Percentiles rank a stretch among this genome's conserved stretches.
These are phyloP conservation scores for Casuarina glauca DNA, from an alignment of 306 rosid species.

Conservation along the genomic window DNA sequence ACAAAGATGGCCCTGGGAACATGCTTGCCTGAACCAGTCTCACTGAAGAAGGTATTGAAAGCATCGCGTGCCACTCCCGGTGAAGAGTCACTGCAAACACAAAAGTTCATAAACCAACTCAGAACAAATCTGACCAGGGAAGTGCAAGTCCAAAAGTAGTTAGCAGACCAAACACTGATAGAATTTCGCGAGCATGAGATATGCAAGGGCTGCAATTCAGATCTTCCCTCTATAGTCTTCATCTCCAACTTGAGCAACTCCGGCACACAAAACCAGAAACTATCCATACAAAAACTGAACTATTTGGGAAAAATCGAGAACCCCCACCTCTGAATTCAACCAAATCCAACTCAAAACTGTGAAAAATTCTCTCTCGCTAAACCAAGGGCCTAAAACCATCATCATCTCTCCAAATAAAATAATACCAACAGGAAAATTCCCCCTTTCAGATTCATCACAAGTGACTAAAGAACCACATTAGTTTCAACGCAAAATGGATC, in stretches of 20 bases:
- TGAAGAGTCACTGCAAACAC: conserved; percentile 53
- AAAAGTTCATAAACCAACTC: conserved; percentile 12
- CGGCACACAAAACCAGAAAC: not conserved
- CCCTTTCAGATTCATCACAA: not conserved
- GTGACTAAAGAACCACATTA: not conserved
- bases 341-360: not conserved
- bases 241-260: not conserved
- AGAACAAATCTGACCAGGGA: not conserved
- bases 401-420: conserved; percentile 4
- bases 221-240: not conserved
- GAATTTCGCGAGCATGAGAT: not conserved
- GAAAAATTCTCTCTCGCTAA: not conserved
- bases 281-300: not conserved
- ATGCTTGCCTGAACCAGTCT: conserved; percentile 93
- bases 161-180: not conserved
- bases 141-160: not conserved
- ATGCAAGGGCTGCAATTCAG: not conserved
- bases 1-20: conserved; percentile 94
- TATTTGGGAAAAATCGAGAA: not conserved
- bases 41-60: conserved; percentile 96
- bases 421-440: not conserved
- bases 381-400: not conserved
- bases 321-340: not conserved
- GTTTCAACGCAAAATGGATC: not conserved
- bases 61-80: conserved; percentile 85